phyloP scores from a whole-genome alignment of 2,329 filamentous ascomycete species.

The Penicillium verrucosum region DNA sequence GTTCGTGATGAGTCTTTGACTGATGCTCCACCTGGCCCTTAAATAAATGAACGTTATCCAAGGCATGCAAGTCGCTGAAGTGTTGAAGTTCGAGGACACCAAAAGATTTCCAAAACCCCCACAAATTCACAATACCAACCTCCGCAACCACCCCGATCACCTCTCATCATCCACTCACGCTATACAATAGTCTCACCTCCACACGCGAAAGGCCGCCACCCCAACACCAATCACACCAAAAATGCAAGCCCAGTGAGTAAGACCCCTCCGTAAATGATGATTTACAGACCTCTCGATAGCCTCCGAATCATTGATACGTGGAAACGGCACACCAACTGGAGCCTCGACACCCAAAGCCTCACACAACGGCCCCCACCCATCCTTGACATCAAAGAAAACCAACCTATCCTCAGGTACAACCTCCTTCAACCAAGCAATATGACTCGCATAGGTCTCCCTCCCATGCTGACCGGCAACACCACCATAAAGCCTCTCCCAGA shows the following conservation, averaged over 20 bases:
- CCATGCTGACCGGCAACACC: constrained; percentile 7
- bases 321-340: constrained; percentile 37
- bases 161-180: background rate
- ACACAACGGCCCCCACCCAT: constrained; percentile 50
- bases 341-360: constrained; percentile 41
- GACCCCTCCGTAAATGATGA: constrained; percentile 26
- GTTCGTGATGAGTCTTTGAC: background rate
- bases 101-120: background rate
- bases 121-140: background rate
- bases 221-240: constrained; percentile 18
- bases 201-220: constrained; percentile 4
- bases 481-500: constrained; percentile 24
- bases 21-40: background rate
- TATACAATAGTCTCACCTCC: background rate
- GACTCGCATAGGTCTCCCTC: constrained; percentile 16
- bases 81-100: background rate
- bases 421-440: constrained; percentile 27
- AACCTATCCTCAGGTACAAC: constrained; percentile 31
- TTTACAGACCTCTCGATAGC: constrained; percentile 18
- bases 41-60: background rate
- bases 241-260: constrained; percentile 29
- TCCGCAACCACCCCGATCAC: background rate
- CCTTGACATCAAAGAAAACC: constrained; percentile 38
- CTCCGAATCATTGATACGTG: constrained; percentile 36
- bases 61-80: background rate